Percentiles rank a stretch among this genome's conserved stretches.
Evolutionary conservation across 495 filamentous ascomycete genomes (phyloP).

Genomic region (Daldinia grandis): DNA sequence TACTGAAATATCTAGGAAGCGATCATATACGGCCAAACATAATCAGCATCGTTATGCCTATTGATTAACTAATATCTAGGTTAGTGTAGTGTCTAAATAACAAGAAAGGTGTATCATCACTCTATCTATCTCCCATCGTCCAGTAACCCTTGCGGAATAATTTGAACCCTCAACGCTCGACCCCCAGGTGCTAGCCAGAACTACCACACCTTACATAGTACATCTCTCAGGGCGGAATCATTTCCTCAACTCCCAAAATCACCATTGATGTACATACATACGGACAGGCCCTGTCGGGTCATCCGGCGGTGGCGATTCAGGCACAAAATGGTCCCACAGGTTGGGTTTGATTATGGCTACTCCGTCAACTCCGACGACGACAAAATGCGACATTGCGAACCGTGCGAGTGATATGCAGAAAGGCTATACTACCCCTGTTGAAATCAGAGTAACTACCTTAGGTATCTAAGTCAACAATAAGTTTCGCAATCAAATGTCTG

Average conservation of each 20-base stretch:
- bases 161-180: too few relatives aligned
- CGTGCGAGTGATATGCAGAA: neutral
- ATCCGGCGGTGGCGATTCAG: neutral
- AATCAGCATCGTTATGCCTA: neutral
- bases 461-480: neutral
- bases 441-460: neutral
- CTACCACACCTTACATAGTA: too few relatives aligned
- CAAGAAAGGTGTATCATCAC: neutral
- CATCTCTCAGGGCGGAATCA: neutral
- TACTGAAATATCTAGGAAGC: neutral
- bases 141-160: too few relatives aligned
- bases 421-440: neutral
- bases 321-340: neutral
- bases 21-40: neutral
- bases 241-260: neutral
- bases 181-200: too few relatives aligned
- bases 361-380: neutral
- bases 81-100: neutral
- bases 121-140: neutral
- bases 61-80: too few relatives aligned
- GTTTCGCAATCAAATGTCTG: neutral
- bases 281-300: neutral
- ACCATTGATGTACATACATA: too few relatives aligned
- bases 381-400: neutral
- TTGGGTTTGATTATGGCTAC: neutral